Evolutionary conservation across 2,329 filamentous ascomycete genomes (phyloP), one percentile per base, ranked within the genome.

Genomic region (Alternaria tenuissima): DNA sequence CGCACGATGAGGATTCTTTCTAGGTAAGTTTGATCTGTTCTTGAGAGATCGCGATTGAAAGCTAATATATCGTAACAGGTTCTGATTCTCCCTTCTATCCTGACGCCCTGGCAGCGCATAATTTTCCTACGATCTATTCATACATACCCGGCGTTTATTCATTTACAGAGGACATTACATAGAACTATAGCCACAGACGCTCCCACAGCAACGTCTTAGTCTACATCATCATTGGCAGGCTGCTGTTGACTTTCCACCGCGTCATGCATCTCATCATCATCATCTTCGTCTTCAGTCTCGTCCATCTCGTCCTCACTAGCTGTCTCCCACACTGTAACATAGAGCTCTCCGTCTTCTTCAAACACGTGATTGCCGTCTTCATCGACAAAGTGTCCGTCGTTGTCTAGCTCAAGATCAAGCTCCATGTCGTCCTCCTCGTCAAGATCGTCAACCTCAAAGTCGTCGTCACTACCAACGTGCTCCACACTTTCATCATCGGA

Each of bases 351-450:
- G 7, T 65, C 48, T 24, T 66, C 48, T 36, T 59, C 61, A 32
- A 52, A 57, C 4, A 65, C 9, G 18, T 63, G 52, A 26, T 55
- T 20, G 11, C 55, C 48, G 5, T 62, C 57, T 1, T 62, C 61
- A 9, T 60, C 57, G 5, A 52, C 52, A 9, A 59, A 58, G 24
- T 78, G 71, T 22, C 56, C 46, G 5, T 66, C 61, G 11, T 59
- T 26, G 4, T 66, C 61, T 7, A 65, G 48, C 30, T 62, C 62
- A 9, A 62, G 41, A 36, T 66, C 64, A 4, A 62, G 41, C 32
- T 62, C 64, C 58, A 60, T 61, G 7, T 64, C 64, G 2, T 62
- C 55, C 2, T 62, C 58, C 22, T 62, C 61, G 11, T 62, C 58
- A 5, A 57, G 39, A 12, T 59, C 55, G 14, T 59, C 54, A 3